Conservation (phyloP, 2,329 filamentous ascomycete genomes). For the Septoria linicola region DNA sequence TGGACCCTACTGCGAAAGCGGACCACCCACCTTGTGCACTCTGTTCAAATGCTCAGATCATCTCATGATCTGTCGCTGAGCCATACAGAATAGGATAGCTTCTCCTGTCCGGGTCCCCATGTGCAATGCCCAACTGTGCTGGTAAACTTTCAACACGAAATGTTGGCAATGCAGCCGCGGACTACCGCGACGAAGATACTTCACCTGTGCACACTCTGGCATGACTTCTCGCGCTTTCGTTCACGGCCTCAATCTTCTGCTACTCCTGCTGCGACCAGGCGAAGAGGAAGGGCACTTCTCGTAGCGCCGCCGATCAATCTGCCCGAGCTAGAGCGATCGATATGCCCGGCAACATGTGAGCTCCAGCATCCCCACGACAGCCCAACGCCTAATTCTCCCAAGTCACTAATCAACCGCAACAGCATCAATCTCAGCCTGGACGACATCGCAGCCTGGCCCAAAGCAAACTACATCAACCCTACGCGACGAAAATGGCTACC, state of each 20-base stretch:
- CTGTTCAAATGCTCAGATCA: too few species aligned
- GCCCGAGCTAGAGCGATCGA: neutral
- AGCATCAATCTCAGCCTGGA: slow-evolving; percentile 13
- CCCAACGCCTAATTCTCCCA: neutral
- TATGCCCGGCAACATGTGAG: slow-evolving; percentile 7
- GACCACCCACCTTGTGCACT: too few species aligned
- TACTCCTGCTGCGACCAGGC: neutral
- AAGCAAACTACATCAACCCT: slow-evolving; percentile 33
- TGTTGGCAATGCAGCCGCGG: neutral
- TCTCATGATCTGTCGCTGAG: neutral
- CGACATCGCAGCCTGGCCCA: slow-evolving; percentile 17
- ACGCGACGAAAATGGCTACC: slow-evolving; percentile 35
- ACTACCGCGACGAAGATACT: neutral
- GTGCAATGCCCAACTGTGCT: neutral
- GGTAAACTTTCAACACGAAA: neutral
- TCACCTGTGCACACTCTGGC: neutral
- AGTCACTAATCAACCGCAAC: neutral
- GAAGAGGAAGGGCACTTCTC: too few species aligned
- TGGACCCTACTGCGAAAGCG: too few species aligned
- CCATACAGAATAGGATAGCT: neutral
- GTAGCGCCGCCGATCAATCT: too few species aligned
- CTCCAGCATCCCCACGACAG: neutral
- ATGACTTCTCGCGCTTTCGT: too few species aligned
- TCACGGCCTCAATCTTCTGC: too few species aligned
- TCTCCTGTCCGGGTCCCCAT: slow-evolving; percentile 1